Percentiles rank a stretch among this genome's conserved stretches.
Evolutionary conservation across 1,139 yeast species (phyloP).

Genomic region (Tardiomyces depauwii): DNA sequence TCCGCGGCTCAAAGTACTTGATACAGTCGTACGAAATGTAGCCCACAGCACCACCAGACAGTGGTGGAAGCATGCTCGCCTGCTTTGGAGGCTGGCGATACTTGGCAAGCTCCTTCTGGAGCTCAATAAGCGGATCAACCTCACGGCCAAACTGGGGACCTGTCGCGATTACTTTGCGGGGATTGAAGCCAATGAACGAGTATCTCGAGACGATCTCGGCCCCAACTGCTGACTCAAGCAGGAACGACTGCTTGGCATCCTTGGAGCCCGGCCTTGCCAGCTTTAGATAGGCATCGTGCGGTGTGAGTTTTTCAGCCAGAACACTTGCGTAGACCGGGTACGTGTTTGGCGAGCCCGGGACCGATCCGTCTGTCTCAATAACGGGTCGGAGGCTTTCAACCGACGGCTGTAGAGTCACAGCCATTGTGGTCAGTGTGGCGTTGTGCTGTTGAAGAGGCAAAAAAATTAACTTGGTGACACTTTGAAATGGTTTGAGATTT

Average conservation of each 20-base stretch:
- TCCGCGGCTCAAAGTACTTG: slow-evolving; percentile 89
- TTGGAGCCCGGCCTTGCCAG: slow-evolving; percentile 59
- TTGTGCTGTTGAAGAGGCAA: no score
- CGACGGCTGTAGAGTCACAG: neutral
- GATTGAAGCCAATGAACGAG: slow-evolving; percentile 81
- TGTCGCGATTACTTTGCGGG: slow-evolving; percentile 70
- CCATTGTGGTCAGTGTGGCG: neutral
- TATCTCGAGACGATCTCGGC: slow-evolving; percentile 86
- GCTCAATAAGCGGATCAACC: slow-evolving; percentile 65
- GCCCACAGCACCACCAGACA: slow-evolving; percentile 95
- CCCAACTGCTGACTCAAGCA: slow-evolving; percentile 78
- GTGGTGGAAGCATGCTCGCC: slow-evolving; percentile 38
- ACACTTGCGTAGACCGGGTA: slow-evolving; percentile 71
- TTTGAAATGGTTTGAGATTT: no score
- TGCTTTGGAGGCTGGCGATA: slow-evolving; percentile 65
- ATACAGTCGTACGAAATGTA: slow-evolving; percentile 94
- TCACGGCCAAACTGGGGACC: slow-evolving; percentile 49
- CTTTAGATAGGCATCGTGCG: slow-evolving; percentile 82
- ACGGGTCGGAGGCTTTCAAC: neutral
- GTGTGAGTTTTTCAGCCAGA: slow-evolving; percentile 69
- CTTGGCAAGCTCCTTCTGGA: slow-evolving; percentile 60
- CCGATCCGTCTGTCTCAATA: neutral
- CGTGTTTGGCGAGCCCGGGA: slow-evolving; percentile 24
- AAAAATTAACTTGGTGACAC: no score
- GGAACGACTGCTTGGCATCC: slow-evolving; percentile 49